Base-by-base conservation (phyloP, 2,329 filamentous ascomycete species). In the Hypoxylon sp. region DNA sequence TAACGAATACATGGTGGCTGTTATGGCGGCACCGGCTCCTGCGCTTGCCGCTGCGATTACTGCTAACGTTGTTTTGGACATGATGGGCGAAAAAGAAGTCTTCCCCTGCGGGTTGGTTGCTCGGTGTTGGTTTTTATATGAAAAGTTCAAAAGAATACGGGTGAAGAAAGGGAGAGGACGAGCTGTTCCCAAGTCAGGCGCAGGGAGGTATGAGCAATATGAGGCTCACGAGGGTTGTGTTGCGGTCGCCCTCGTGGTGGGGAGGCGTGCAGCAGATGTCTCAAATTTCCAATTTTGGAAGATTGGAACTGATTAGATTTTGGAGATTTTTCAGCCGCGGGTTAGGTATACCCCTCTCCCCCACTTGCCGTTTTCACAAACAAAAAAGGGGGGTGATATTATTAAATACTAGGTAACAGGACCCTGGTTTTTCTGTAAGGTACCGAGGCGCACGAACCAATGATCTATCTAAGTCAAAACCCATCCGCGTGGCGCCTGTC, bases 1-100 rank as follows among this genome's bases (percentile, higher is more conserved):
- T 53, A 84, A 72, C 1, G 83, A 81, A 68, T 81, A 87, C 73
- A 89, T 81, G 55, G 87, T 78, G 20, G 89, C 79, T 49, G 89
- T 92, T 51, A 89, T 73, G 51, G 87, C 88, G 50, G 89, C 89
- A 55, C 89, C 89, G 43, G 88, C 86, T 70, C 87, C 87, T 62
- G 89, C 89, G 70, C 89, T 85, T 66, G 89, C 81, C 57, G 86
- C 87, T 64, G 89, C 89, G 65, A 92, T 86, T 54, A 90, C 79
- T 60, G 87, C 88, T 63, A 93, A 67, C 23, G 88, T 91, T 16
- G 85, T 79, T 72, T 92, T 93, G 51, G 89, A 91, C 89, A 93
- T 93, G 60, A 51, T 78, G 72, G 32, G 45, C 45, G 32, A 50
- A 48, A 36, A 25, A 13, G 35, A n/a, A 41, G 48, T 47, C 49